Percentiles rank a stretch among this genome's conserved stretches.
These are phyloP conservation scores for Paralagenidium karlingii DNA, from an alignment of 352 stramenopile genomes.

Conservation along the genomic window DNA sequence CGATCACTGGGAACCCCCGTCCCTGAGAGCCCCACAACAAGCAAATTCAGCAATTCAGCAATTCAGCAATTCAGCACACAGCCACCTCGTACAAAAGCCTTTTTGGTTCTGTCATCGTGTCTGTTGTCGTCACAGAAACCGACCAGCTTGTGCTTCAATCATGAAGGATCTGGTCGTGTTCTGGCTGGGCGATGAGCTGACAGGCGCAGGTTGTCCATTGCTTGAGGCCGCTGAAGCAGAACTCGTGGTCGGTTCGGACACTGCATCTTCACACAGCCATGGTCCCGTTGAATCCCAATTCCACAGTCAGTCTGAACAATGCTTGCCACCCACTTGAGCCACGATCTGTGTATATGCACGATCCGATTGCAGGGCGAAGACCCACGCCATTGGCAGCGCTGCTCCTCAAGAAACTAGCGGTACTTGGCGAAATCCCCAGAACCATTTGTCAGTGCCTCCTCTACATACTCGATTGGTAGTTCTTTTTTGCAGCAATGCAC, in stretches of 20 bases:
- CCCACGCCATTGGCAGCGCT: conserved; percentile 39
- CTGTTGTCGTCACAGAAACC: too few species aligned
- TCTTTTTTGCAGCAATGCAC: conserved; percentile 67
- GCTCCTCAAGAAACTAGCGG: conserved; percentile 24
- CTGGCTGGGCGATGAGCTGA: conserved; percentile 36
- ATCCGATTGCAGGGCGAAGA: conserved; percentile 46
- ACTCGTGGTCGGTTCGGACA: conserved; percentile 61
- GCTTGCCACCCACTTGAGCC: conserved; percentile 29
- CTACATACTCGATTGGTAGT: conserved; percentile 44
- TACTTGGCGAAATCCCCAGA: conserved; percentile 28
- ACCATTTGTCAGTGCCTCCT: conserved; percentile 12
- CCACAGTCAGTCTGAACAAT: conserved; percentile 66
- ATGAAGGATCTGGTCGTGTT: conserved; percentile 33
- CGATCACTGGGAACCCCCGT: too few species aligned
- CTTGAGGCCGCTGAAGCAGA: conserved; percentile 57
- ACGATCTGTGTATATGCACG: conserved; percentile 41
- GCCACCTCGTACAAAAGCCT: too few species aligned
- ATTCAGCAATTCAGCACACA: too few species aligned
- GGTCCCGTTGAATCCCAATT: conserved; percentile 53
- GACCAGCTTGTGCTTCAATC: too few species aligned
- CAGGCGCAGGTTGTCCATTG: conserved; percentile 41
- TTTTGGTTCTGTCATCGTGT: too few species aligned
- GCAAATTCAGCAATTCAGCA: too few species aligned
- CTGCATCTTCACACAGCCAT: conserved; percentile 68
- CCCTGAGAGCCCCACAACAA: too few species aligned